Base-by-base conservation (phyloP, 2,329 filamentous ascomycete species). In the Phialophora chinensis region DNA sequence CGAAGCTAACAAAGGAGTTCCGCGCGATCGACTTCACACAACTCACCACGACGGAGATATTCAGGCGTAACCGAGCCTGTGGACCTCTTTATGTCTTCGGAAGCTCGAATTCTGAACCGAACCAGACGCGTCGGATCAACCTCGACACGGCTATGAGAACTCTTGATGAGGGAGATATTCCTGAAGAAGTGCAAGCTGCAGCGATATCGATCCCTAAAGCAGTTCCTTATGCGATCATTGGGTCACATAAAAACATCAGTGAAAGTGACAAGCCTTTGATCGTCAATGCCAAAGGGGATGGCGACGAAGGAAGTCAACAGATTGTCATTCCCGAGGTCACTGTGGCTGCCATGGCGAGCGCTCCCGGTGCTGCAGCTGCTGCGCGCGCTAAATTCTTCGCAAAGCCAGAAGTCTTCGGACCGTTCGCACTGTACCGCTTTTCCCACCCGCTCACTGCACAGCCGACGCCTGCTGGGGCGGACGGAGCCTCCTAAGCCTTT, bases 1-100 rank as follows among this genome's bases (percentile, higher is more conserved):
- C 87, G 1, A 97, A 97, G 75, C 86, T 97, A 66, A 86, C 79
- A 1, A 85, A 89, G 63, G 78, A 83, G 5, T 87, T 94, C 72
- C 80, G 82, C 1, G 84, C 87, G 66, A 78, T 96, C 7, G 79
- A 88, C 67, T 92, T 89, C 84, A 54, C 70, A 0, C 76, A 73
- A 3, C 87, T 86, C 82, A 79, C 79, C 0, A 79, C 82, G n/a
- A 77, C 81, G 2, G 82, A 86, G 0, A 83, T 93, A 17, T 74
- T 79, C 5, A 81, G 84, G 77, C 33, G 71, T 49, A 52, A 74
- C 70, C 38, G 44, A 62, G 60, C 63, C 62, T 52, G 72, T 68
- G 38, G 69, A 65, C 60, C 66, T 62, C 61, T 69, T 38, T 54
- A 65, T 31, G 52, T 44, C n/a, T 61, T 63, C 12, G 53, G 57